Evolutionary conservation across 495 filamentous ascomycete species (phyloP).

Genomic region (Talaromyces proteolyticus): DNA sequence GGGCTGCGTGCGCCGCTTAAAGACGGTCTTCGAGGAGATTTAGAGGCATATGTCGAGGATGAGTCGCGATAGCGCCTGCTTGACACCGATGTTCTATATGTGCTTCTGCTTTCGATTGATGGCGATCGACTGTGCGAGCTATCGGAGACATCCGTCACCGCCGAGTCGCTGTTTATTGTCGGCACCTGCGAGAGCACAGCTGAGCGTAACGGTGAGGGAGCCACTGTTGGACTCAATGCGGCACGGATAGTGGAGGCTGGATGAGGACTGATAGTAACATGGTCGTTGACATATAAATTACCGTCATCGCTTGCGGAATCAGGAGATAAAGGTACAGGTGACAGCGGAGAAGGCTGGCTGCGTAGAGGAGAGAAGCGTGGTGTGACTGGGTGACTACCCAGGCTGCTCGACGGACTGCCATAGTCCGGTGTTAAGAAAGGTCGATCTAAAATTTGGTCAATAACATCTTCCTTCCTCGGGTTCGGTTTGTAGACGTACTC

Average conservation of each 20-base stretch:
- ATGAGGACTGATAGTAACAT: neutral
- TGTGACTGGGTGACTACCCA: constrained; percentile 52
- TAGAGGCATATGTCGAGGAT: constrained; percentile 14
- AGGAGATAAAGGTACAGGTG: constrained; percentile 33
- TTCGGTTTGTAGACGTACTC: constrained; percentile 34
- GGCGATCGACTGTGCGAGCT: constrained; percentile 21
- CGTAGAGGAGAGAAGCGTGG: constrained; percentile 35
- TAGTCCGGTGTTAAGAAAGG: constrained; percentile 52
- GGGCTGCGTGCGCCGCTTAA: constrained; percentile 27
- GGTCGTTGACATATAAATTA: neutral
- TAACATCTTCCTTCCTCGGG: neutral
- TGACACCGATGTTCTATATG: constrained; percentile 35
- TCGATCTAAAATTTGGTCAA: constrained; percentile 43
- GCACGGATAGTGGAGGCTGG: constrained; percentile 1
- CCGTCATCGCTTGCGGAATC: constrained; percentile 27
- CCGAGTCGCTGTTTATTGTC: neutral
- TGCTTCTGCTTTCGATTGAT: constrained; percentile 37
- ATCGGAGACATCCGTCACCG: constrained; percentile 6
- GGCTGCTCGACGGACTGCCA: constrained; percentile 54
- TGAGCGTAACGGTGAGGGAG: constrained; percentile 5
- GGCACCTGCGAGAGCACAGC: constrained; percentile 1
- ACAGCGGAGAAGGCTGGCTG: constrained; percentile 41
- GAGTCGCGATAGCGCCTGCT: constrained; percentile 35
- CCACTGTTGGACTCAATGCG: neutral
- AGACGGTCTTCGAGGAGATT: constrained; percentile 31